Base-by-base conservation (phyloP, 176 grass and related monocot genomes). In the Triticum urartu region DNA sequence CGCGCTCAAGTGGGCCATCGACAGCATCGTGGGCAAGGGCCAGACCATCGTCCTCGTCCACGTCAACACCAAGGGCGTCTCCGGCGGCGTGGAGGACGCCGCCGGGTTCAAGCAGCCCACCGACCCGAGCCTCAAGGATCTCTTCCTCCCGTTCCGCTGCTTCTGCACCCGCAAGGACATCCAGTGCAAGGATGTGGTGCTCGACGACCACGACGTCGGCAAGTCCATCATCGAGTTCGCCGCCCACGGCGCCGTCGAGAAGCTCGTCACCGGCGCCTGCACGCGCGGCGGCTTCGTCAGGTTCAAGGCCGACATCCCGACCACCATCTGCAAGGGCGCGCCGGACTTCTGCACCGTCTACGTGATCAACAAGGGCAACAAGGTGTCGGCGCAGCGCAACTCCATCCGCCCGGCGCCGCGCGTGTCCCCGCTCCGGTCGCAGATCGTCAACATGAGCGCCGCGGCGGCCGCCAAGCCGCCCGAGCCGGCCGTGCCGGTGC, bases 311-410 rank as follows among this genome's bases (percentile, higher is more conserved):
- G 96, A 98, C 85, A 78, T 92, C 56, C 84, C 93, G 9, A 84
- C 78, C 9, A 89, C 61, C 47, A 86, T 98, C 77, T 86, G 86
- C 72, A 98, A 98, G 88, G 86, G 84, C 76, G 91, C 88, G 2
- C 88, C 96, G 5, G 93, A 95, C 83, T 98, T 92, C 83, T 98
- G 93, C 90, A 92, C 88, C 0, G 92, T 98, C 32, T 92, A 94
- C 79, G 20, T 94, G 13, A 84, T 98, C 43, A 88, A 81, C 80
- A 98, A 95, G 87, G 90, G 94, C 2, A 98, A 95, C 9, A 98
- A 98, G 86, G 88, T 91, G 0, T 81, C 88, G 6, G 86, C 81
- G 15, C n/a, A 73, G 81, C 86, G 92, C 32, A 84, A 86, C 43
- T 68, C 96, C 25, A 83, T 91, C 52, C 93, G 93, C 64, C 47